Evolutionary conservation across 129 eudicot species (phyloP), one percentile per base, ranked within the genome.

Genomic region (Saussurea involucrata): DNA sequence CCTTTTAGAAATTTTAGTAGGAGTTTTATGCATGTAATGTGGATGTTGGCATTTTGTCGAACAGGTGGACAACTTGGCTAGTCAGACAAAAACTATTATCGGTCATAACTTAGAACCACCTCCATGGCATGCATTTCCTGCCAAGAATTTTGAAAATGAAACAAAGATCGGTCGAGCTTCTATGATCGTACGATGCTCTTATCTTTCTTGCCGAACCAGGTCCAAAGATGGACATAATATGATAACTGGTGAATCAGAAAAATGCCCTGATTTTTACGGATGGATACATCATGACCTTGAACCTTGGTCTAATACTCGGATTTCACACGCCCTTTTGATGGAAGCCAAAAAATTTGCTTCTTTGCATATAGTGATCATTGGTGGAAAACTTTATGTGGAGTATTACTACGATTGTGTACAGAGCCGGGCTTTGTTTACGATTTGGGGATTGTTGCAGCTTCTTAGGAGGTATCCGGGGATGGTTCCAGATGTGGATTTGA

Each of bases 41-140:
- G 25, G 61, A 17, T 78, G 61, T 57, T 64, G 81, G 79, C 83
- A 84, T 78, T 78, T 81, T 37, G 60, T 81, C 18, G 61, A 67
- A 76, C 88, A 88, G 93, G 84, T 89, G 66, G 77, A 83, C 36
- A 85, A 74, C 29, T 53, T 82, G 13, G 86, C 83, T n/a, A 89
- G 83, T 7, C 80, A 61, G 66, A 92, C 90, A 37, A 92, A 86
- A 83, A 92, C 97, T 0, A 74, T 92, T 17, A 86, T 80, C 12
- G 97, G 97, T 6, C 96, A 89, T 84, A 92, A 92, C 80, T 83
- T 92, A 78, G 83, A 88, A 29, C 97, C 97, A 66, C 84, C 96
- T 24, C 97, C 97, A 40, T 92, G 97, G 97, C 97, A 92, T 73
- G 10, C 69, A 33, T 92, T 92, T 74, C 92, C 91, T 15, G 68